Base-by-base conservation (phyloP, 2,329 filamentous ascomycete species). In the Elsinoe necatrix region DNA sequence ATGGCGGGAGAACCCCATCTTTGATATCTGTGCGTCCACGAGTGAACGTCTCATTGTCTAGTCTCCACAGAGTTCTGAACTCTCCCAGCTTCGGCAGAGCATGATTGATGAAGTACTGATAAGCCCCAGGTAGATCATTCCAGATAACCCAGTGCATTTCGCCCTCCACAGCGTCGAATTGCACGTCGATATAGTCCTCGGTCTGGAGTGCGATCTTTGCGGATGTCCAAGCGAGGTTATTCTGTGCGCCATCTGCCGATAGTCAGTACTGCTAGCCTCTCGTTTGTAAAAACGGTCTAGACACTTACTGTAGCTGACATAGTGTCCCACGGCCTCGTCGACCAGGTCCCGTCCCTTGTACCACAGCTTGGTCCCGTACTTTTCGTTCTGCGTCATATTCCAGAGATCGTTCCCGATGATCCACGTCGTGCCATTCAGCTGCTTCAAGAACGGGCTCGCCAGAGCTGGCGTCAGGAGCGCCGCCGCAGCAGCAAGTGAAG, bases 131-230 rank as follows among this genome's bases (percentile, higher is more conserved):
- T 1, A 78, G 71, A 14, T 72, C 71, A 2, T 74, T 69, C 59
- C 74, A 72, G 57, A 80, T 75, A 9, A 80, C 73, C 76, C 76
- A 80, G 59, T 80, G 77, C 57, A 79, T 71, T 55, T 78, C 76
- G 5, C 74, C 76, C 61, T 76, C 75, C 1, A 58, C 63, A 0
- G 77, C 72, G 2, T 67, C 71, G 63, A 79, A 79, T 25, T 69
- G 67, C 54, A 80, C 67, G 59, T 80, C 76, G 59, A 78, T 72
- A 64, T 72, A 77, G 47, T 75, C 66, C 14, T 60, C 63, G 2
- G 69, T 73, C 8, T 72, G 64, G 1, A 71, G 68, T 37, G 69
- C 68, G 27, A 80, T 72, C 0, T 65, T 65, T 1, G 75, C 77
- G 1, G 72, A 73, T 1, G 73, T 76, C 73, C 75, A 79, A 29